These are phyloP conservation scores for Myxozyma geophila DNA, from an alignment of 805 yeast species.

Conservation along the genomic window DNA sequence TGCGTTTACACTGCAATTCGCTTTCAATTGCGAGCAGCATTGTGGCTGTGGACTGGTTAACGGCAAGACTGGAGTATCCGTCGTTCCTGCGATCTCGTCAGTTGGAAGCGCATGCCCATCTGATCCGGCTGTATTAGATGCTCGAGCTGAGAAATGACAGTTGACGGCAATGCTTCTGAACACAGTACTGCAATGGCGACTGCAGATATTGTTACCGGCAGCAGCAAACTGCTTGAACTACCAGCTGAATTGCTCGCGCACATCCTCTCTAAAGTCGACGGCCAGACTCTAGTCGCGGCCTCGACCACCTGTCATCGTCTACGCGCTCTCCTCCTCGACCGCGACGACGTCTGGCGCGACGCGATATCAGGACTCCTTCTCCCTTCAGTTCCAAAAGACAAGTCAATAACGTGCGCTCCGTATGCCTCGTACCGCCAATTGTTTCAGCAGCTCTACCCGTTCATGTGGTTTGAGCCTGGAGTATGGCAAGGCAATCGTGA, in stretches of 20 bases:
- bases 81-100: too few relatives aligned
- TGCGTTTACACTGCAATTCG: too few relatives aligned
- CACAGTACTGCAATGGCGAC: background rate
- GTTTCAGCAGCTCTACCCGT: conserved; percentile 31
- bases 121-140: too few relatives aligned
- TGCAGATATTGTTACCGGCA: background rate
- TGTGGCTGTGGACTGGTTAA: too few relatives aligned
- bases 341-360: conserved; percentile 37
- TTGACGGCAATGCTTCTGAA: too few relatives aligned
- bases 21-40: too few relatives aligned
- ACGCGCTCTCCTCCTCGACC: conserved; percentile 12
- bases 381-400: conserved; percentile 18
- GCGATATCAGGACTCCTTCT: conserved; percentile 20
- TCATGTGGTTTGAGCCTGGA: conserved; percentile 39
- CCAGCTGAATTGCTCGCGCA: conserved; percentile 36
- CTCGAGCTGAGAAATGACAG: too few relatives aligned
- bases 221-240: conserved; percentile 8
- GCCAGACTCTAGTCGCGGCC: conserved; percentile 29
- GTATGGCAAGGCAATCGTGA: conserved; percentile 42
- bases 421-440: conserved; percentile 30
- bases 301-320: conserved; percentile 33
- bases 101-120: too few relatives aligned
- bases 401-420: conserved; percentile 30
- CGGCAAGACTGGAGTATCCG: too few relatives aligned
- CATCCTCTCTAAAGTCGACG: conserved; percentile 28